These are phyloP conservation scores for Thelonectria blattea DNA, from an alignment of 2,329 filamentous ascomycete species.

Conservation along the genomic window DNA sequence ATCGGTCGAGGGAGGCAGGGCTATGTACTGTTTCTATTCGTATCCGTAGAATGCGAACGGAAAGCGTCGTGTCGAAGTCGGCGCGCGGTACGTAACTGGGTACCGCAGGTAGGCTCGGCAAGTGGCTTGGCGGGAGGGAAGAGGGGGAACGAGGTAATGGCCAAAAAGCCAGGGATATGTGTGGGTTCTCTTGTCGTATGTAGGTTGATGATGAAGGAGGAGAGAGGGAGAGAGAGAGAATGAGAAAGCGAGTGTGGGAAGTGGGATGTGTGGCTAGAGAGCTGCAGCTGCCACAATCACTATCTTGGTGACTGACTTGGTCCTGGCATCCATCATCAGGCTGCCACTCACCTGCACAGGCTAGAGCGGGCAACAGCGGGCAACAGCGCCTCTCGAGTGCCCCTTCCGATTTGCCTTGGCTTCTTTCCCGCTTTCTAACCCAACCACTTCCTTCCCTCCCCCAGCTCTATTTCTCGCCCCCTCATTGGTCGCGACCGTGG, in stretches of 20 bases:
- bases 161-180: conserved; percentile 5
- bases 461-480: background rate
- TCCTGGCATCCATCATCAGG: too few relatives aligned
- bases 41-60: background rate
- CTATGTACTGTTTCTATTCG: background rate
- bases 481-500: conserved; percentile 9
- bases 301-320: too few relatives aligned
- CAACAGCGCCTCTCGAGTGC: too few relatives aligned
- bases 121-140: background rate
- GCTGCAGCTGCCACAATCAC: conserved; percentile 11
- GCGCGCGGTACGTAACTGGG: conserved; percentile 18
- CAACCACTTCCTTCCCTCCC: background rate
- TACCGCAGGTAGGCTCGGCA: conserved; percentile 2
- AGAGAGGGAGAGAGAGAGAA: background rate
- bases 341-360: too few relatives aligned
- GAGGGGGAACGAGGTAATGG: background rate
- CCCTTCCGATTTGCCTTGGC: background rate
- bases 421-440: background rate
- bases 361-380: too few relatives aligned
- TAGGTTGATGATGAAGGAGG: background rate
- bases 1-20: background rate
- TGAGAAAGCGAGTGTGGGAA: background rate
- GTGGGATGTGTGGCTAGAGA: background rate
- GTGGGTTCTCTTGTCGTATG: background rate
- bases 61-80: conserved; percentile 13